A percentile compares a stretch with the other conserved stretches of the same genome.
These are phyloP conservation scores for Wickerhamiella pararugosa DNA, from an alignment of 1,139 yeast genomes.

Conservation along the genomic window DNA sequence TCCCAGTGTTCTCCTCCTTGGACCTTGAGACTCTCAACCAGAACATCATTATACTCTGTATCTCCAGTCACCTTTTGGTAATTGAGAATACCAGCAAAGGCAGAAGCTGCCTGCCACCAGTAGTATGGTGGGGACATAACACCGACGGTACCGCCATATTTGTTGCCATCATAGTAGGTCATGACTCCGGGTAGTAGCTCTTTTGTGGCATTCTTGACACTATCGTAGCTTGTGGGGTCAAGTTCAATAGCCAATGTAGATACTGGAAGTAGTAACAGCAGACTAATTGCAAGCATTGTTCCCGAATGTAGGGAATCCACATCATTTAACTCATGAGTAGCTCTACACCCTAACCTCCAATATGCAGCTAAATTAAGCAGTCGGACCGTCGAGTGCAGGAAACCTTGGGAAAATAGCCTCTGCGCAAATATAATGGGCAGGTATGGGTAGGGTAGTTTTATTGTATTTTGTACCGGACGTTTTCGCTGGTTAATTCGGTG, in stretches of 20 bases:
- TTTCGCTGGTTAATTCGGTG: no score
- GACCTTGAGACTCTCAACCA: conserved; percentile 47
- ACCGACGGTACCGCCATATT: conserved; percentile 63
- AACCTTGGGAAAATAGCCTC: no score
- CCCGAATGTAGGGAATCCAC: no score
- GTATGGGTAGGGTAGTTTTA: no score
- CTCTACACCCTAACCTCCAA: no score
- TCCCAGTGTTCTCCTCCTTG: conserved; percentile 64
- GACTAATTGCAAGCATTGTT: no score
- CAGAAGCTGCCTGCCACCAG: conserved; percentile 98
- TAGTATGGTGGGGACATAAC: conserved; percentile 74
- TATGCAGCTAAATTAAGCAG: no score
- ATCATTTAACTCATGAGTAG: no score
- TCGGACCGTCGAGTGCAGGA: no score
- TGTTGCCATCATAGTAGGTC: conserved; percentile 64
- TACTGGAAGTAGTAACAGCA: background rate
- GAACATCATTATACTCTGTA: conserved; percentile 43
- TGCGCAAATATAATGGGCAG: no score
- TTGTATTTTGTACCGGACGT: no score
- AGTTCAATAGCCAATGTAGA: conserved; percentile 8
- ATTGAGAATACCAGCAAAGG: conserved; percentile 74
- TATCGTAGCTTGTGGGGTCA: conserved; percentile 16
- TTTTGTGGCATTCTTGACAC: conserved; percentile 38
- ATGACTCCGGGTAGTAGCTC: conserved; percentile 53
- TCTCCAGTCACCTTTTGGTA: conserved; percentile 58